Evolutionary conservation across 805 yeast genomes (phyloP).

Genomic region (Candida methanosorbosa): DNA sequence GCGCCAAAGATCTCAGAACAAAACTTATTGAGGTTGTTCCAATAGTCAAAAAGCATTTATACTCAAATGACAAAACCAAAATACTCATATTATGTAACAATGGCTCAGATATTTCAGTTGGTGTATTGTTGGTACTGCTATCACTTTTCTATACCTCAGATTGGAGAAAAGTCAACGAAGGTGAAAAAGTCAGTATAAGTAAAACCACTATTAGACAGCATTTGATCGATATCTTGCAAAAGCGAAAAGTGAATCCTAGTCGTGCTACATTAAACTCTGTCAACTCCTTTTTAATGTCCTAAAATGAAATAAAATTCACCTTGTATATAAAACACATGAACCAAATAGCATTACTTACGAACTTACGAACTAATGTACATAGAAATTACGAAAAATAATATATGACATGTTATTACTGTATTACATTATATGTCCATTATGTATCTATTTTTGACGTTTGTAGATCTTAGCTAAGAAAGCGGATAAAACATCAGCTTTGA

Average conservation of each 20-base stretch:
- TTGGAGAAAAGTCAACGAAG: slow-evolving; percentile 25
- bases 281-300: slow-evolving; percentile 46
- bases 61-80: slow-evolving; percentile 11
- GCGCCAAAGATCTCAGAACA: slow-evolving; percentile 51
- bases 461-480: slow-evolving; percentile 85
- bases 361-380: too few species aligned
- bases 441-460: slow-evolving; percentile 73
- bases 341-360: too few species aligned
- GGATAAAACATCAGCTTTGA: slow-evolving; percentile 78
- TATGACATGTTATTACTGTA: background rate
- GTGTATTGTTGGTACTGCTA: slow-evolving; percentile 46
- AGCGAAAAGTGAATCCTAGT: slow-evolving; percentile 60
- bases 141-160: slow-evolving; percentile 33
- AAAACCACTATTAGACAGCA: slow-evolving; percentile 33
- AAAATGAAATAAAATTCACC: too few species aligned
- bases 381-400: too few species aligned
- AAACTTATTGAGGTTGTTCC: slow-evolving; percentile 35
- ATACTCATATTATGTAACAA: slow-evolving; percentile 49
- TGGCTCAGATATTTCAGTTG: slow-evolving; percentile 61
- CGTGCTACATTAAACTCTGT: slow-evolving; percentile 70
- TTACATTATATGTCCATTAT: background rate
- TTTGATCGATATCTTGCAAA: slow-evolving; percentile 38
- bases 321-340: too few species aligned
- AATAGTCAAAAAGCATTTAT: slow-evolving; percentile 8
- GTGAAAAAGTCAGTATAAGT: slow-evolving; percentile 1